These are phyloP conservation scores for Mariannaea elegans DNA, from an alignment of 2,329 filamentous ascomycete genomes.

Conservation along the genomic window DNA sequence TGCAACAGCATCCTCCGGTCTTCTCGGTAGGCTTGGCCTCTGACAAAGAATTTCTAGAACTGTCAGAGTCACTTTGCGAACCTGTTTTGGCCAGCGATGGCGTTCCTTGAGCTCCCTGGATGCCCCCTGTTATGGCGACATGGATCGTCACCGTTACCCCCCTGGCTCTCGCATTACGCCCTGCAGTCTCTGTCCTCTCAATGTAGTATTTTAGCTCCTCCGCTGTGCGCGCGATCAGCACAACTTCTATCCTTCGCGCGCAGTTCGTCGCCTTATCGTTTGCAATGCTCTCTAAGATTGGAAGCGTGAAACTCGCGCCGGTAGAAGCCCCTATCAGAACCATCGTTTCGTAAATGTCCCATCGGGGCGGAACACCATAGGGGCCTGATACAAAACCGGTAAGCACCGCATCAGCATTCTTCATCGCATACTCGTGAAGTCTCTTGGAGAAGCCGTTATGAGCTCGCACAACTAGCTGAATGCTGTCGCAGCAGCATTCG, in stretches of 20 bases:
- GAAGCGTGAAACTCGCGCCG: constrained; percentile 68
- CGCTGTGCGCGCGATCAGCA: constrained; percentile 60
- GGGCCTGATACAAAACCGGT: constrained; percentile 62
- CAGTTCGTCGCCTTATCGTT: constrained; percentile 54
- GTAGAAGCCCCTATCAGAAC: constrained; percentile 70
- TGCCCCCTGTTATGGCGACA: constrained; percentile 60
- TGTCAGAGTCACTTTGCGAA: neutral
- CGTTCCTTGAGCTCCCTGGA: constrained; percentile 32
- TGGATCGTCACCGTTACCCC: constrained; percentile 62
- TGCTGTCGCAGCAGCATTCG: constrained; percentile 65
- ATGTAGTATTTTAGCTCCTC: constrained; percentile 66
- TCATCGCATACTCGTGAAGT: constrained; percentile 57
- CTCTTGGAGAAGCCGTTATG: constrained; percentile 66
- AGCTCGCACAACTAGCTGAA: constrained; percentile 65
- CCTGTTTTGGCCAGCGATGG: constrained; percentile 40
- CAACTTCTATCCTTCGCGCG: constrained; percentile 61
- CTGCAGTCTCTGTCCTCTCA: constrained; percentile 56
- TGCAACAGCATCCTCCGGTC: constrained; percentile 34
- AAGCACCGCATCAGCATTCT: constrained; percentile 43
- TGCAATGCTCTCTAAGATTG: constrained; percentile 65
- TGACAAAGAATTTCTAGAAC: neutral
- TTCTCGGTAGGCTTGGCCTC: constrained; percentile 15
- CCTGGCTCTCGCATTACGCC: constrained; percentile 49
- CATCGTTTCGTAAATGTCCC: constrained; percentile 67
- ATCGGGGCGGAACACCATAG: constrained; percentile 63